Evolutionary conservation across 2,329 filamentous ascomycete species (phyloP).

Genomic region (Arachnomyces sp.): DNA sequence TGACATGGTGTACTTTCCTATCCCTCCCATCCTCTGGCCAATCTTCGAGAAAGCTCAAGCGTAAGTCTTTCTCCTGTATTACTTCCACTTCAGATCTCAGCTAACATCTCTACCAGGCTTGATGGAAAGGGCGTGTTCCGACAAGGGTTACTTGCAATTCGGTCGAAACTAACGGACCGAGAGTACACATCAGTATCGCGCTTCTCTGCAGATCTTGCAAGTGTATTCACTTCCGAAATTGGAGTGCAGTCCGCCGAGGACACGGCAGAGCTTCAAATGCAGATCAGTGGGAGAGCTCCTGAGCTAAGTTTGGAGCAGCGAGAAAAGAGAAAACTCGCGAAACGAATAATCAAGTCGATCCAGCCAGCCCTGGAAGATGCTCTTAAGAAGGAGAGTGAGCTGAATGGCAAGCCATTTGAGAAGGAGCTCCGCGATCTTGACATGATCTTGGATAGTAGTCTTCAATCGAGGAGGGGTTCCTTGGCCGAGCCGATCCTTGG

Average conservation of each 20-base stretch:
- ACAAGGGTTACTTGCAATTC: slow-evolving; percentile 45
- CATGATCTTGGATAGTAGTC: slow-evolving; percentile 58
- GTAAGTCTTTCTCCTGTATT: slow-evolving; percentile 49
- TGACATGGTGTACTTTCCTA: slow-evolving; percentile 85
- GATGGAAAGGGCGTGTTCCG: slow-evolving; percentile 47
- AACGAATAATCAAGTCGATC: slow-evolving; percentile 76
- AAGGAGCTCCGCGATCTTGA: slow-evolving; percentile 66
- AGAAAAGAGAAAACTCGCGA: slow-evolving; percentile 75
- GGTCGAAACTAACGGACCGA: slow-evolving; percentile 46
- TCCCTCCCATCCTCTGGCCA: slow-evolving; percentile 65
- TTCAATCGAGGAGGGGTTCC: slow-evolving; percentile 46
- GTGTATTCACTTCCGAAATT: slow-evolving; percentile 48
- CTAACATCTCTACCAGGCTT: slow-evolving; percentile 29
- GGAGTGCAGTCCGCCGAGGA: slow-evolving; percentile 41
- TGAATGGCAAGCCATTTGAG: slow-evolving; percentile 62
- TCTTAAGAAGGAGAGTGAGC: slow-evolving; percentile 70
- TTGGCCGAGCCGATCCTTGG: slow-evolving; percentile 30
- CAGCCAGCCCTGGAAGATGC: slow-evolving; percentile 71
- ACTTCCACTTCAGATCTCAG: neutral
- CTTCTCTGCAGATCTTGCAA: slow-evolving; percentile 52
- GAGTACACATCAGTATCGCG: slow-evolving; percentile 52
- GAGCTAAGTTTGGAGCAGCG: slow-evolving; percentile 56
- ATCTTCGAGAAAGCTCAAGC: slow-evolving; percentile 70
- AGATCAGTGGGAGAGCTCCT: slow-evolving; percentile 40
- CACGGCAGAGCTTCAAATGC: slow-evolving; percentile 40